A percentile compares a stretch with the other conserved stretches of the same genome.
Conservation (phyloP, 2,329 filamentous ascomycete genomes). For the Fonsecaea pugnacius region DNA sequence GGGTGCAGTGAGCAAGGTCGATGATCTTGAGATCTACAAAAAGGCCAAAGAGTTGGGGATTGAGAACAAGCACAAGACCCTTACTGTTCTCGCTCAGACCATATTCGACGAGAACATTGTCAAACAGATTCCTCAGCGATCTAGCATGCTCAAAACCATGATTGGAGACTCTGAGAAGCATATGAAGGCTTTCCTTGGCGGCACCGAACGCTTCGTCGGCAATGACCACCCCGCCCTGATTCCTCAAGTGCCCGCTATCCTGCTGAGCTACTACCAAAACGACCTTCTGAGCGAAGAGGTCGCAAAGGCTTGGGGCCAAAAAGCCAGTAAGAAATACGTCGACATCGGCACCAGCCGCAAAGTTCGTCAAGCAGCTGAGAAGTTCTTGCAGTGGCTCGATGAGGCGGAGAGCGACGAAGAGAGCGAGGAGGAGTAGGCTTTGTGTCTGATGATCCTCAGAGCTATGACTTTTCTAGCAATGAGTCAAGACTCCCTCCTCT, state of each 20-base stretch:
- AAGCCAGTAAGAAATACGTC: constrained; percentile 98
- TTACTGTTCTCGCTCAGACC: constrained; percentile 88
- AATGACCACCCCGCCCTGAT: constrained; percentile 81
- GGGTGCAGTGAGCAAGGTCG: constrained; percentile 76
- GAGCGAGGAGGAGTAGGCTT: constrained; percentile 29
- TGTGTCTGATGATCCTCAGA: not conserved
- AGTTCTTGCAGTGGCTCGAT: constrained; percentile 92
- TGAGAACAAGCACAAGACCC: constrained; percentile 89
- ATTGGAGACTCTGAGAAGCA: constrained; percentile 83
- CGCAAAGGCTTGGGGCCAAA: constrained; percentile 86
- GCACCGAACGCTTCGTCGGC: constrained; percentile 87
- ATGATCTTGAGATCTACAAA: constrained; percentile 88
- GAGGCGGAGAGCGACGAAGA: constrained; percentile 74
- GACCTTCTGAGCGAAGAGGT: constrained; percentile 88
- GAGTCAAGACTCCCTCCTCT: constrained; percentile 19
- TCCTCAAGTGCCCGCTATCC: constrained; percentile 77
- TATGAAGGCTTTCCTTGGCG: constrained; percentile 92
- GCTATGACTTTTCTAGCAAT: not conserved
- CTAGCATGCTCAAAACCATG: constrained; percentile 87
- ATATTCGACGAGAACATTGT: constrained; percentile 90
- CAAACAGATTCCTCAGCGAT: constrained; percentile 74
- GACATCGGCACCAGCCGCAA: constrained; percentile 88
- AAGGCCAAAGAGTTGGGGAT: constrained; percentile 97
- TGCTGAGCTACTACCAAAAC: constrained; percentile 87
- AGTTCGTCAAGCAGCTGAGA: constrained; percentile 90